Evolutionary conservation across 2,329 filamentous ascomycete species (phyloP).

Genomic region (Seiridium cupressi): DNA sequence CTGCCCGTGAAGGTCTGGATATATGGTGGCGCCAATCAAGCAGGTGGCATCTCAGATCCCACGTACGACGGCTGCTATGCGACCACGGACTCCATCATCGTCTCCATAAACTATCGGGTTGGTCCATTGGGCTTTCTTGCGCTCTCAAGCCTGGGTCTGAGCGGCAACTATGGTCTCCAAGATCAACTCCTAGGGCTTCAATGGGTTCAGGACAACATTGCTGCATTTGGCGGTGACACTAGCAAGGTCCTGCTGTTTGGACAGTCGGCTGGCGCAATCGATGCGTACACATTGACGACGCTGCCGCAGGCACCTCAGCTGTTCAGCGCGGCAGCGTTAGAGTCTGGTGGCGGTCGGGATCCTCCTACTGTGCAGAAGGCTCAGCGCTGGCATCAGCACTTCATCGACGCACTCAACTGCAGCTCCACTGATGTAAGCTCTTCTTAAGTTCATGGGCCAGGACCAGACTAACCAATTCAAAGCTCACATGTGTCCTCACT

Average conservation of each 20-base stretch:
- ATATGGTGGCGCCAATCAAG: conserved; percentile 20
- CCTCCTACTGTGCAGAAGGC: conserved; percentile 16
- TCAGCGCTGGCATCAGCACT: conserved; percentile 15
- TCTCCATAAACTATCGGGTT: conserved; percentile 37
- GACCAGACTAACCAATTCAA: not conserved
- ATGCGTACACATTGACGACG: conserved; percentile 22
- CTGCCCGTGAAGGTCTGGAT: conserved; percentile 25
- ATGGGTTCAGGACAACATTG: conserved; percentile 49
- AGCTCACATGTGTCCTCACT: conserved; percentile 16
- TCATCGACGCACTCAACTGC: conserved; percentile 21
- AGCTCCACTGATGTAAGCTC: conserved; percentile 17
- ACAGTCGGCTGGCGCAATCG: conserved; percentile 23
- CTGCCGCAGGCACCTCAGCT: conserved; percentile 21
- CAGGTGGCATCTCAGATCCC: conserved; percentile 19
- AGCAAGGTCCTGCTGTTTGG: conserved; percentile 24
- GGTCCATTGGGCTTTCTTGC: conserved; percentile 48
- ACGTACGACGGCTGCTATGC: conserved; percentile 22
- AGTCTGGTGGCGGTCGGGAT: conserved; percentile 23
- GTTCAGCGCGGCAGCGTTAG: conserved; percentile 19
- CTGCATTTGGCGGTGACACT: conserved; percentile 40
- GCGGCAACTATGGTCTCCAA: conserved; percentile 47
- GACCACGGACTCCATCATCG: conserved; percentile 21
- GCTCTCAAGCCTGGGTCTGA: conserved; percentile 34
- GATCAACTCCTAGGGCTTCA: conserved; percentile 47
- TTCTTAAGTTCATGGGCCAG: not conserved